Base-by-base conservation (phyloP, 768 basidiomycete genomes). In the Termitomyces eurrhizus region DNA sequence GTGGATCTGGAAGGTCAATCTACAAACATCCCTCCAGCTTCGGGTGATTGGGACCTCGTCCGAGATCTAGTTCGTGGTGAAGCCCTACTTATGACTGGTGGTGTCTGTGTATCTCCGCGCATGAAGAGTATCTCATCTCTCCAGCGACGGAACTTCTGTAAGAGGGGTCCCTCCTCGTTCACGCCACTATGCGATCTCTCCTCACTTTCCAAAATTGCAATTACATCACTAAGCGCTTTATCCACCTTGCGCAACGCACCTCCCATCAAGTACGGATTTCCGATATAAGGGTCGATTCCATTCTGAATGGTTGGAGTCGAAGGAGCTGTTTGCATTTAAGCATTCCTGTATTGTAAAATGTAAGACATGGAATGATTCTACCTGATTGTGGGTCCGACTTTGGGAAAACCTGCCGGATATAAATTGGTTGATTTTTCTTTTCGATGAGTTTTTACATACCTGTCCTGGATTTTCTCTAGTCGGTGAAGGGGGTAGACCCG, bases 251-350 rank as follows among this genome's bases (percentile, higher is more conserved):
- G 65, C 35, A 84, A 67, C 3, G 77, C 76, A 35, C 69, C 70
- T 35, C 75, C 68, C 69, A 83, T 77, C 5, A 81, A 71, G 63
- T 74, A 82, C 1, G 82, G 78, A 62, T 83, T 85, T 21, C 80
- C 79, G 12, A 79, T 70, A 48, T 71, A 72, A 12, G 65, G 65
- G 14, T 72, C 66, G 9, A 68, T 59, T 21, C 67, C 67, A n/a
- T 29, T 67, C 60, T 54, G 59, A 36, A 45, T 24, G n/a, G 11
- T 71, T 58, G 65, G 67, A 50, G 57, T 70, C 66, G 52, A 52
- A 33, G 70, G 61, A 21, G 66, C 63, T 66, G 56, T n/a, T 11
- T n/a, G 39, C 41, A 12, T 21, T 33, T 33, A 4, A 42, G 29
- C 41, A 44, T 33, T 29, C 4, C 41, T 42, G 53, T 41, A 6